A percentile compares a stretch with the other conserved stretches of the same genome.
Evolutionary conservation across 306 rosid genomes (phyloP).

Genomic region (Cyclanthera cordifolia): DNA sequence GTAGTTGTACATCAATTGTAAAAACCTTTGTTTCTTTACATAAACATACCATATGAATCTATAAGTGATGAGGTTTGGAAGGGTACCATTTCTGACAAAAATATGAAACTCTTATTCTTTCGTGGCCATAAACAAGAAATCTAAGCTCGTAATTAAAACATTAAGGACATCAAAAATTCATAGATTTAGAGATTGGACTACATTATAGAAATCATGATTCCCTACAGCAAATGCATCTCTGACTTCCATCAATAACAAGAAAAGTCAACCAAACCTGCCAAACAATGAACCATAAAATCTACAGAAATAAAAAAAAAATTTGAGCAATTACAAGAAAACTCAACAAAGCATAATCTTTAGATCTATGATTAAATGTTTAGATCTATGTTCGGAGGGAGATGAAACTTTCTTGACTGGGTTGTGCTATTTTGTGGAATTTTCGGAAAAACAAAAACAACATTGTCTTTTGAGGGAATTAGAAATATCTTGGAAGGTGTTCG

Average conservation of each 20-base stretch:
- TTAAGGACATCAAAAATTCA: constrained; percentile 11
- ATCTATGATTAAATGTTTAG: too few species aligned
- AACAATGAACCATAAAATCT: neutral
- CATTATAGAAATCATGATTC: neutral
- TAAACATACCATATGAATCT: constrained; percentile 5
- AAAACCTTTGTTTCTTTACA: neutral
- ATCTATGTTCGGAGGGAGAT: too few species aligned
- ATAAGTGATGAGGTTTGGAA: neutral
- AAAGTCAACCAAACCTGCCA: constrained; percentile 10
- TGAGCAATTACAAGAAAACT: neutral
- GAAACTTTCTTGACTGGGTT: too few species aligned
- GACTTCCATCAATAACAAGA: constrained; percentile 8
- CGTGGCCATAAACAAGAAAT: constrained; percentile 13
- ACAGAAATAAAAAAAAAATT: neutral
- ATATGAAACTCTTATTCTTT: constrained; percentile 11
- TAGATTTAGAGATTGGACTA: neutral
- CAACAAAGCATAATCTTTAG: neutral
- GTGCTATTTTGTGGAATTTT: too few species aligned
- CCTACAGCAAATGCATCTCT: constrained; percentile 6
- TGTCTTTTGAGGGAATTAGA: too few species aligned
- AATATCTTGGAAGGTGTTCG: too few species aligned
- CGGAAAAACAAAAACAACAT: too few species aligned
- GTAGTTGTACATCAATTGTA: constrained; percentile 5
- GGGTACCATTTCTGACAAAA: constrained; percentile 1
- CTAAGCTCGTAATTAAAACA: constrained; percentile 3